A percentile compares a stretch with the other conserved stretches of the same genome.
These are phyloP conservation scores for Phytophthora hibernalis DNA, from an alignment of 352 stramenopile genomes.

Conservation along the genomic window DNA sequence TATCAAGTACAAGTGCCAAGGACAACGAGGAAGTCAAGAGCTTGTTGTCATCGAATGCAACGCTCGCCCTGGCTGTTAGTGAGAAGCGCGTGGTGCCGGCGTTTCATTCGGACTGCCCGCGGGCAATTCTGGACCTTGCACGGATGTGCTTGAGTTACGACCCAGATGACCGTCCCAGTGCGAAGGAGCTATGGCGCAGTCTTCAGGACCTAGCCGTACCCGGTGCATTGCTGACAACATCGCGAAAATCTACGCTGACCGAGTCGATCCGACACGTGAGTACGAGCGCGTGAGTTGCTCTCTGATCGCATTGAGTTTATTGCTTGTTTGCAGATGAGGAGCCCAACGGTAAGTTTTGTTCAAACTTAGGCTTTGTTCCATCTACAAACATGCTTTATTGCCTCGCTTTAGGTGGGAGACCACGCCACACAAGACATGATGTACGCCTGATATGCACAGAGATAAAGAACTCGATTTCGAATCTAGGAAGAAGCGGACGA, in stretches of 20 bases:
- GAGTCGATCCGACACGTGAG: constrained; percentile 33
- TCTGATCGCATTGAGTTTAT: constrained; percentile 9
- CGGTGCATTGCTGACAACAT: constrained; percentile 27
- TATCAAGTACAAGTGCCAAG: constrained; percentile 10
- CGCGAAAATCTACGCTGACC: constrained; percentile 31
- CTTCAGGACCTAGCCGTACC: constrained; percentile 27
- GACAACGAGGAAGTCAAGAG: constrained; percentile 26
- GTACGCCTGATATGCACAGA: constrained; percentile 39
- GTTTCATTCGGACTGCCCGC: constrained; percentile 49
- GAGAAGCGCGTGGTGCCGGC: constrained; percentile 45
- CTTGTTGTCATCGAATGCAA: constrained; percentile 46
- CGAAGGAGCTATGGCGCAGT: constrained; percentile 55
- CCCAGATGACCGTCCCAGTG: constrained; percentile 52
- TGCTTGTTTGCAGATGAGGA: constrained; percentile 7
- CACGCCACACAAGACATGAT: constrained; percentile 30
- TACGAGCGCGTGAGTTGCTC: constrained; percentile 22
- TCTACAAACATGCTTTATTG: constrained; percentile 48
- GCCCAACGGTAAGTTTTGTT: constrained; percentile 9
- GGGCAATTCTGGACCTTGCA: constrained; percentile 39
- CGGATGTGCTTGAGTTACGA: constrained; percentile 55
- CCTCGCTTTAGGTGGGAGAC: constrained; percentile 33
- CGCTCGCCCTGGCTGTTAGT: constrained; percentile 50
- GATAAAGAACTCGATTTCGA: constrained; percentile 37
- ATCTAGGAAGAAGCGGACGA: constrained; percentile 30
- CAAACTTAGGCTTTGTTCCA: constrained; percentile 18